Evolutionary conservation across 129 eudicot genomes (phyloP).

Genomic region (Cynara cardunculus): DNA sequence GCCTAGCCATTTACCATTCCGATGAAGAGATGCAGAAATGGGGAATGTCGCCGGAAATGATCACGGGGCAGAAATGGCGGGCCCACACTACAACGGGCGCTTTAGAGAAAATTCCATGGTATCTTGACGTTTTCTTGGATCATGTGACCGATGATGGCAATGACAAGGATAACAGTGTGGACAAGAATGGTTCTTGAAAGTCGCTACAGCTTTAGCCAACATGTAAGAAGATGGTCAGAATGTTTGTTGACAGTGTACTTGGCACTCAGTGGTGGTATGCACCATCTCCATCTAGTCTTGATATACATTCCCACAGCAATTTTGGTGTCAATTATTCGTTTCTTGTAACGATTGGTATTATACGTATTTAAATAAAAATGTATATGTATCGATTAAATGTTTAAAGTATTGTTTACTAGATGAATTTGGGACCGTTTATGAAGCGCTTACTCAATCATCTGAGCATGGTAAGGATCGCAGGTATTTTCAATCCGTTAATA

Average conservation of each 20-base stretch:
- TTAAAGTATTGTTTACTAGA: too few relatives aligned
- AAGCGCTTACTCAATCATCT: too few relatives aligned
- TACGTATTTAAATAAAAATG: neutral
- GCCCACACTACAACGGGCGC: constrained; percentile 42
- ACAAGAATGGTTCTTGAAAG: constrained; percentile 13
- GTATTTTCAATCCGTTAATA: too few relatives aligned
- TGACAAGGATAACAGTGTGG: neutral
- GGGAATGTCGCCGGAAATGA: constrained; percentile 81
- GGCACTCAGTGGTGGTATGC: too few relatives aligned
- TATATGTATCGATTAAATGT: too few relatives aligned
- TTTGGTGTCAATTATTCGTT: neutral
- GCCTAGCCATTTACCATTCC: constrained; percentile 67
- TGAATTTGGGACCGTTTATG: too few relatives aligned
- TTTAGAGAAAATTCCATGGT: constrained; percentile 61
- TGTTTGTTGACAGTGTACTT: neutral
- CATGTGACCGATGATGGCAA: constrained; percentile 36
- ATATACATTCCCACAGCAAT: neutral
- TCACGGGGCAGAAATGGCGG: constrained; percentile 64
- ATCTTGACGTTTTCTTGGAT: constrained; percentile 62
- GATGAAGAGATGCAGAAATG: constrained; percentile 63
- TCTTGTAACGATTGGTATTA: neutral
- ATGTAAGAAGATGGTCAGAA: neutral
- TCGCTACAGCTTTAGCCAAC: neutral
- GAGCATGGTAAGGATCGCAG: too few relatives aligned
- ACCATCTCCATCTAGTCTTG: too few relatives aligned